phyloP scores from a whole-genome alignment of 2,329 filamentous ascomycete species.

The Diaporthe citri region DNA sequence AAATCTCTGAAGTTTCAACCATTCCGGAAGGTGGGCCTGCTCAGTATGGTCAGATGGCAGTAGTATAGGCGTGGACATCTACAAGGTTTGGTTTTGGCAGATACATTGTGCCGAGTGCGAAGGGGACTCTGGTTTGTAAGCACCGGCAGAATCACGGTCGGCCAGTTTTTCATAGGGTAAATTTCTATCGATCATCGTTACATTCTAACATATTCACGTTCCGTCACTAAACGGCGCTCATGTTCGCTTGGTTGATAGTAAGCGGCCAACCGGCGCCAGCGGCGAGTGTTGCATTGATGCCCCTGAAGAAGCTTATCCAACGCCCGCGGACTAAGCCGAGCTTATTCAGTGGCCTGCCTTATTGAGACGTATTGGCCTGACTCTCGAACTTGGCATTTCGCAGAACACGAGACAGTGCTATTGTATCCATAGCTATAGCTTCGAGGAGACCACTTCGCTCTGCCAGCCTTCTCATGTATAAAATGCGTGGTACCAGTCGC shows the following conservation, averaged over 20 bases:
- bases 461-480: not conserved
- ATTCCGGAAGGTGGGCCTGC: not conserved
- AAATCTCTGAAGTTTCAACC: not conserved
- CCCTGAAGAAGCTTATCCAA: not conserved
- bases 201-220: constrained; percentile 1
- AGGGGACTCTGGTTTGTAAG: not conserved
- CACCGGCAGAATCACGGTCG: not conserved
- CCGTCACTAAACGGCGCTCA: not conserved
- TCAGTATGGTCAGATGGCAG: not conserved
- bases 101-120: not conserved
- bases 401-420: constrained; percentile 2
- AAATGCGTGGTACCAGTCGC: not conserved
- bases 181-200: not conserved
- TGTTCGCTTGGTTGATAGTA: not conserved
- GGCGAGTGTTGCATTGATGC: constrained; percentile 4
- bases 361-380: not conserved
- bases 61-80: not conserved
- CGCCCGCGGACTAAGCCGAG: not conserved
- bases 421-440: not conserved
- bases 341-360: constrained; percentile 13
- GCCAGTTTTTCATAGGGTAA: not conserved
- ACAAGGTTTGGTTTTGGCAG: not conserved
- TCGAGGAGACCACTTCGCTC: not conserved
- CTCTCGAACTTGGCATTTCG: not conserved
- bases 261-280: not conserved